phyloP scores from a whole-genome alignment of 139 green algal species.

The Chlorella sp. region DNA sequence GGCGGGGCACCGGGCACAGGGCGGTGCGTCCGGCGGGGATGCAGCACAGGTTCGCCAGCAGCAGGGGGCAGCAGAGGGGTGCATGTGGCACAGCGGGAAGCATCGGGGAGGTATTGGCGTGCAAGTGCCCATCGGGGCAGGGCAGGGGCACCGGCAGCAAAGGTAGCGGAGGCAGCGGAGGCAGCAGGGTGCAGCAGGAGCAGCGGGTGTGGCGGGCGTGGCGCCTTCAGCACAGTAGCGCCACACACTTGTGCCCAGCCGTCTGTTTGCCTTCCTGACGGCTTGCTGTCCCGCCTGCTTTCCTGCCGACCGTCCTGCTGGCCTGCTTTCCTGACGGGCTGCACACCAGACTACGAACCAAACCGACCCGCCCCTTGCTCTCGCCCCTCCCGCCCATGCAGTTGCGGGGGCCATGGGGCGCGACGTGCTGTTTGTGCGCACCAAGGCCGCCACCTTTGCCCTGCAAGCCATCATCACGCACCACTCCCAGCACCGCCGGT shows the following conservation, averaged over 20 bases:
- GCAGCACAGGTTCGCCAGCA: no score
- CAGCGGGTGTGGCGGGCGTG: neutral
- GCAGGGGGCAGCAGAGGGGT: no score
- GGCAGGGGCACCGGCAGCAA: no score
- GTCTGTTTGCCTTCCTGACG: no score
- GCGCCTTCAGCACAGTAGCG: no score
- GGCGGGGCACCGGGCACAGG: no score
- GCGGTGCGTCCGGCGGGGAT: no score
- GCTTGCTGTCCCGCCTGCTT: neutral
- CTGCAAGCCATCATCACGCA: constrained; percentile 55
- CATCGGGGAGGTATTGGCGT: no score
- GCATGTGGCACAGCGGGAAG: neutral
- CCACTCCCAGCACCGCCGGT: neutral
- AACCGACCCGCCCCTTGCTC: constrained; percentile 16
- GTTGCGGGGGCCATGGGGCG: constrained; percentile 77
- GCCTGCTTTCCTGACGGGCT: neutral
- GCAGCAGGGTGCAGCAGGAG: neutral
- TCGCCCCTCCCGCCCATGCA: constrained; percentile 26
- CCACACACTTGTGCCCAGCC: neutral
- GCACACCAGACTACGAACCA: no score
- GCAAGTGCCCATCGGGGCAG: no score
- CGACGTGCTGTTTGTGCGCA: constrained; percentile 84
- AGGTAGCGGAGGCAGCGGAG: neutral
- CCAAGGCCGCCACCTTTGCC: constrained; percentile 82
- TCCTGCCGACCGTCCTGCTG: no score